Evolutionary conservation across 208 protist genomes (phyloP).

Genomic region (Wallacemonas collosoma): DNA sequence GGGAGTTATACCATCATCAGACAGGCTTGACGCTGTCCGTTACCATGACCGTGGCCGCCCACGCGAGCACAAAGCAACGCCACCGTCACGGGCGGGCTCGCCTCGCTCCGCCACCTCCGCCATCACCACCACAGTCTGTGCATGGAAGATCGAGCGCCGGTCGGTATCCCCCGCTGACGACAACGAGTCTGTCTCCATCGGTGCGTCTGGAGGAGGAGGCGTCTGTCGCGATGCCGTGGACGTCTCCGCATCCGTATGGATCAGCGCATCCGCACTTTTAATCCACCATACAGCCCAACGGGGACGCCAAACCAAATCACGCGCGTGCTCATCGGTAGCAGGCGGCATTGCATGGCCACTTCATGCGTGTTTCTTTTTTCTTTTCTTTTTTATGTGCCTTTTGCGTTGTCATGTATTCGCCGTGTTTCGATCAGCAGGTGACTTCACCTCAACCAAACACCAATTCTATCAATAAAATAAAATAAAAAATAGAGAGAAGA

Average conservation of each 20-base stretch:
- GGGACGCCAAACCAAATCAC: background rate
- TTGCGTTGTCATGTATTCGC: too few relatives aligned
- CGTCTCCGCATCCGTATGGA: background rate
- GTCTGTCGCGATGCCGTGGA: background rate
- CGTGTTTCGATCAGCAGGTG: too few relatives aligned
- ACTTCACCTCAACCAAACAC: too few relatives aligned
- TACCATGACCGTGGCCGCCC: background rate
- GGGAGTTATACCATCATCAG: conserved; percentile 30
- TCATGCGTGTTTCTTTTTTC: background rate
- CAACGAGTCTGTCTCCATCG: background rate
- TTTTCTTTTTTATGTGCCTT: background rate
- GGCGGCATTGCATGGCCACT: too few relatives aligned
- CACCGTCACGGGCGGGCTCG: background rate
- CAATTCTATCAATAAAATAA: too few relatives aligned
- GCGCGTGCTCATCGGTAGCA: background rate
- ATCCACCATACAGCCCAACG: background rate
- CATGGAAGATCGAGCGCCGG: background rate
- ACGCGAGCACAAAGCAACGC: background rate
- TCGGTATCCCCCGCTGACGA: background rate
- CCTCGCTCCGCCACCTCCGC: background rate
- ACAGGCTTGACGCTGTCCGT: conserved; percentile 22
- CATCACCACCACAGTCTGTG: background rate
- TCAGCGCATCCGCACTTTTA: background rate
- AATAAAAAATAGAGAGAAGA: too few relatives aligned
- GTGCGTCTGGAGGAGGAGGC: background rate